Base-by-base conservation (phyloP, 2,329 filamentous ascomycete genomes). In the Colletotrichum higginsianum region DNA sequence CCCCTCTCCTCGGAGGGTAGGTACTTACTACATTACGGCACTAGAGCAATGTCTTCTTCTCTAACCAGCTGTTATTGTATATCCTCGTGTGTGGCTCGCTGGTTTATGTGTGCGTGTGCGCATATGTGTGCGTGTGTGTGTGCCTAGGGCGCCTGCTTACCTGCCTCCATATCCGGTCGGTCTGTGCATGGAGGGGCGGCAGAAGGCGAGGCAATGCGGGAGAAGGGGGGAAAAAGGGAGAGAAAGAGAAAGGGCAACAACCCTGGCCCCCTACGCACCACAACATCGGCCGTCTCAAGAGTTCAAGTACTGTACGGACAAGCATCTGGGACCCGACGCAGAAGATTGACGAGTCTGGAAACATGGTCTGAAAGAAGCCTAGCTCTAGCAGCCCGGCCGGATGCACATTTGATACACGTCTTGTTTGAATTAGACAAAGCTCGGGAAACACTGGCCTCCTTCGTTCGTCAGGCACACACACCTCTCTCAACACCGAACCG, bases 221-320 rank as follows among this genome's bases (percentile, higher is more conserved):
- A 6, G 26, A 30, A 30, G 26, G 26, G 26, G 26, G 26, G 1
- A 6, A 6, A 6, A 6, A 30, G 5, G 47, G 35, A 38, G 35
- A 38, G 35, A 38, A 38, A 11, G 35, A 3, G 35, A 30, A 44
- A 71, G 68, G 68, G 68, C 68, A 71, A 56, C 50, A 71, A 71
- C 68, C 68, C 68, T 71, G 63, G 4, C 61, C 47, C 61, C 49
- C 46, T 65, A 38, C 69, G 66, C 66, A 72, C 69, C 69, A 72
- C 66, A 65, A 52, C 15, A 35, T 52, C 38, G 35, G 23, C 35
- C 18, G 53, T 50, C 63, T 47, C n/a, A 56, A 11, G 23, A 53
- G 26, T 53, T 1, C 8, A 35, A 18, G 16, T 62, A 18, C 35
- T 9, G 35, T 35, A 11, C 35, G 35, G 35, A 35, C 35, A 35